phyloP scores from a whole-genome alignment of 2,329 filamentous ascomycete species.

The Fusarium sp. region DNA sequence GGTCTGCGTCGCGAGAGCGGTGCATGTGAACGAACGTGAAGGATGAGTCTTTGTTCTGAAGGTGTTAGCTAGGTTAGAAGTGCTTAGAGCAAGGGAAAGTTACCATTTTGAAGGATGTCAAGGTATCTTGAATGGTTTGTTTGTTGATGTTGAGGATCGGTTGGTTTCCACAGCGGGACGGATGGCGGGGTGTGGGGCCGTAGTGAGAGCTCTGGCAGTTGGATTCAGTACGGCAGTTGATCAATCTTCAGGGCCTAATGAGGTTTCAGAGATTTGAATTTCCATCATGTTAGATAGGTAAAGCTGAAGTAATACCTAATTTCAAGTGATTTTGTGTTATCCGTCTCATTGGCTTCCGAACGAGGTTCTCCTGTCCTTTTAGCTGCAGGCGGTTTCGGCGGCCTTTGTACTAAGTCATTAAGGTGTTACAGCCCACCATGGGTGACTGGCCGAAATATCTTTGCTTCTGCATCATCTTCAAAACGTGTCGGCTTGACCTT shows the following conservation, averaged over 20 bases:
- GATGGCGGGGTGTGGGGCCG: constrained; percentile 31
- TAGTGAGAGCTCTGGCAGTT: not conserved
- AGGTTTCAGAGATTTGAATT: too few species aligned
- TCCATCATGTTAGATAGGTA: not conserved
- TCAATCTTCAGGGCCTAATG: not conserved
- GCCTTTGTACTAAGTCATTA: not conserved
- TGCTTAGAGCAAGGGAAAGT: too few species aligned
- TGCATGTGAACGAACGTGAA: constrained; percentile 83
- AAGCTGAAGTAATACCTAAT: too few species aligned
- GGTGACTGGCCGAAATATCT: not conserved
- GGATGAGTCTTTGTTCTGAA: constrained; percentile 76
- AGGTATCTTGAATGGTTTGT: constrained; percentile 9
- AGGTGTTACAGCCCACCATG: not conserved
- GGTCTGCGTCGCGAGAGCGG: constrained; percentile 75
- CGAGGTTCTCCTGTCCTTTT: not conserved
- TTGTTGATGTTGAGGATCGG: constrained; percentile 22
- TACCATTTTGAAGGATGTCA: constrained; percentile 15
- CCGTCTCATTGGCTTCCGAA: too few species aligned
- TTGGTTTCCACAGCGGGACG: constrained; percentile 14
- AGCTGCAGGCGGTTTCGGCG: not conserved
- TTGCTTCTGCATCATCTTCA: constrained; percentile 3
- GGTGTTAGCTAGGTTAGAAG: not conserved
- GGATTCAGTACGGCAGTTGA: not conserved
- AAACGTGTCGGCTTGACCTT: not conserved
- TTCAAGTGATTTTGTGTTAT: not conserved